phyloP scores from a whole-genome alignment of 768 basidiomycete genomes.

The Leccinum rimulosum region DNA sequence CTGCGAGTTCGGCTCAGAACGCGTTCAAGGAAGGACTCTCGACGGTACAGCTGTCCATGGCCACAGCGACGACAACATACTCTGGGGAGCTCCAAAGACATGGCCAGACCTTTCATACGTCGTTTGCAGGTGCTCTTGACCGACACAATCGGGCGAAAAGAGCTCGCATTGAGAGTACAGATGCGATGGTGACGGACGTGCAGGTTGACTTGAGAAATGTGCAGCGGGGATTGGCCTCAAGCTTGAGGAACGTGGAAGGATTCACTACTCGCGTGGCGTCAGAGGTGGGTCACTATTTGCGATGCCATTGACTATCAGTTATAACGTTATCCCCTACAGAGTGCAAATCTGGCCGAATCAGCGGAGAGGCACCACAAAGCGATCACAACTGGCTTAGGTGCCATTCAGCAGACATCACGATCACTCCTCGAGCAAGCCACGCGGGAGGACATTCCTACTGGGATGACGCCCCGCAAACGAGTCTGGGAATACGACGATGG shows the following conservation, averaged over 20 bases:
- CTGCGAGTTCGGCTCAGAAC: slow-evolving; percentile 38
- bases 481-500: slow-evolving; percentile 64
- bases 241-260: slow-evolving; percentile 46
- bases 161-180: slow-evolving; percentile 60
- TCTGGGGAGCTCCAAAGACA: slow-evolving; percentile 51
- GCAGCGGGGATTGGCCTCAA: slow-evolving; percentile 49
- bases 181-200: slow-evolving; percentile 45
- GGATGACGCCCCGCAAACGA: slow-evolving; percentile 75
- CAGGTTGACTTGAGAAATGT: slow-evolving; percentile 52
- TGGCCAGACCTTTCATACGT: slow-evolving; percentile 41
- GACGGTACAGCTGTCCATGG: slow-evolving; percentile 43
- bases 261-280: slow-evolving; percentile 43
- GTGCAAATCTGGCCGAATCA: slow-evolving; percentile 38
- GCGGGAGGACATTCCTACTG: slow-evolving; percentile 64
- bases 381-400: slow-evolving; percentile 42
- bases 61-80: slow-evolving; percentile 49
- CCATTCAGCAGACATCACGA: slow-evolving; percentile 49
- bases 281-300: slow-evolving; percentile 42
- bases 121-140: slow-evolving; percentile 57
- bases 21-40: slow-evolving; percentile 42
- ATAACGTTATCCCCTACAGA: slow-evolving; percentile 31
- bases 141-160: slow-evolving; percentile 62
- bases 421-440: slow-evolving; percentile 56
- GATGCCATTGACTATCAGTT: neutral
- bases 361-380: slow-evolving; percentile 44